phyloP scores from a whole-genome alignment of 768 basidiomycete species.

The Bullera alba region DNA sequence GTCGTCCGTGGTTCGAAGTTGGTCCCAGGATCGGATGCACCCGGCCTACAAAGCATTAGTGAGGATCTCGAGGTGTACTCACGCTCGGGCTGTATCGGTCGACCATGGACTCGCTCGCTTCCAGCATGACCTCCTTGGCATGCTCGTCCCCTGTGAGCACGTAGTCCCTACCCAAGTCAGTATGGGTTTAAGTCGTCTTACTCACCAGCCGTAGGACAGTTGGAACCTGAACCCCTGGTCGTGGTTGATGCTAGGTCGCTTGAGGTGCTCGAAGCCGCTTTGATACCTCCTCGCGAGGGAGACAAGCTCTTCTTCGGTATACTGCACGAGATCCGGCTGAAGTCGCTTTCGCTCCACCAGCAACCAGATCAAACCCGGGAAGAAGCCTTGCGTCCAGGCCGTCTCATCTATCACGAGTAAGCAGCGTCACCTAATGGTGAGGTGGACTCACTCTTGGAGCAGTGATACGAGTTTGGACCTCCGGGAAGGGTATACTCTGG shows the following conservation, averaged over 20 bases:
- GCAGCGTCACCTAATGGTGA: background rate
- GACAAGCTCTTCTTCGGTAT: constrained; percentile 19
- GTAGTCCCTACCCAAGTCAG: constrained; percentile 16
- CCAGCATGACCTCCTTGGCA: constrained; percentile 29
- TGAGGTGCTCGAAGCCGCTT: constrained; percentile 19
- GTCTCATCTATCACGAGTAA: constrained; percentile 13
- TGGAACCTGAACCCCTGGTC: constrained; percentile 38
- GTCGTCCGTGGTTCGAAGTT: constrained; percentile 10
- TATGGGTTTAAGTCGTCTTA: background rate
- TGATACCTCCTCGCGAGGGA: constrained; percentile 26
- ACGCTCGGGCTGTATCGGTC: constrained; percentile 27
- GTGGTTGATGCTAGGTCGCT: constrained; percentile 24
- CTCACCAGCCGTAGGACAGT: constrained; percentile 28
- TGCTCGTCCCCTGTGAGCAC: constrained; percentile 23
- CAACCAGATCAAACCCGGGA: constrained; percentile 33
- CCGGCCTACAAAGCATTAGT: constrained; percentile 15
- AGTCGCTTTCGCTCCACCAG: constrained; percentile 27
- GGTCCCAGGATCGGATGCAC: constrained; percentile 30
- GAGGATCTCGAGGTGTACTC: constrained; percentile 4
- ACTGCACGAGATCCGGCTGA: constrained; percentile 12
- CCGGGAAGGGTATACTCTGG: constrained; percentile 34
- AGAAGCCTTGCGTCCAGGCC: constrained; percentile 36
- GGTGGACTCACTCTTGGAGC: constrained; percentile 19
- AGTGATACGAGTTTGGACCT: constrained; percentile 32
- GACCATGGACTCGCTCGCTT: constrained; percentile 24